Evolutionary conservation across 2,329 filamentous ascomycete species (phyloP).

Genomic region (Xylaria sp.): DNA sequence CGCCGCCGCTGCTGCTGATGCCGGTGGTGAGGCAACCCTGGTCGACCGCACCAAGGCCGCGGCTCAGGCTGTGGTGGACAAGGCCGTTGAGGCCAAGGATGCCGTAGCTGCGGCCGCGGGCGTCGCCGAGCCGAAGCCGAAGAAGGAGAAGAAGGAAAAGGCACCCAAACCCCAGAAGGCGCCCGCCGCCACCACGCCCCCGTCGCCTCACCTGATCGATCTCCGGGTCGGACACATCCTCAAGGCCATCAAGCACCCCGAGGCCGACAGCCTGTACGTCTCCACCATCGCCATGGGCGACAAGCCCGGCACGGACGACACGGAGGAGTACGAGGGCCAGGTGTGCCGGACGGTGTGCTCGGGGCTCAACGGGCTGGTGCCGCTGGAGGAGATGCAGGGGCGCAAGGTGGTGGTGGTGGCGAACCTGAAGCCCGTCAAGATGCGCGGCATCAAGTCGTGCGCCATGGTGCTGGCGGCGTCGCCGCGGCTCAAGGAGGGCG

Average conservation of each 20-base stretch:
- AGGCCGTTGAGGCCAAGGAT: conserved; percentile 56
- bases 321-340: conserved; percentile 88
- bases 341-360: conserved; percentile 95
- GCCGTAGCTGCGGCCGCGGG: conserved; percentile 56
- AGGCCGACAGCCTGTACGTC: conserved; percentile 94
- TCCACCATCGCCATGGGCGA: conserved; percentile 96
- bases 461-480: conserved; percentile 95
- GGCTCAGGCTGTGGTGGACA: conserved; percentile 60
- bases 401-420: conserved; percentile 95
- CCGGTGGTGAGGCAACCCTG: conserved; percentile 53
- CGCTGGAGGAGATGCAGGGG: conserved; percentile 94
- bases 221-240: conserved; percentile 96
- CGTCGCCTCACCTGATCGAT: conserved; percentile 87
- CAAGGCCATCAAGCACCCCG: conserved; percentile 93
- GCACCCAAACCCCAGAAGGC: conserved; percentile 75
- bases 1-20: conserved; percentile 61
- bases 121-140: conserved; percentile 53
- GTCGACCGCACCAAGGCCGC: conserved; percentile 67
- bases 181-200: conserved; percentile 72
- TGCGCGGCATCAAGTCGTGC: conserved; percentile 81
- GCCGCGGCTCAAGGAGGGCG: conserved; percentile 80
- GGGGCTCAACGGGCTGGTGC: conserved; percentile 89
- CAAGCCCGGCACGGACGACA: conserved; percentile 83
- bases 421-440: conserved; percentile 98
- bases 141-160: conserved; percentile 93